These are phyloP conservation scores for Neurospora hispaniola DNA, from an alignment of 495 filamentous ascomycete species.

Conservation along the genomic window DNA sequence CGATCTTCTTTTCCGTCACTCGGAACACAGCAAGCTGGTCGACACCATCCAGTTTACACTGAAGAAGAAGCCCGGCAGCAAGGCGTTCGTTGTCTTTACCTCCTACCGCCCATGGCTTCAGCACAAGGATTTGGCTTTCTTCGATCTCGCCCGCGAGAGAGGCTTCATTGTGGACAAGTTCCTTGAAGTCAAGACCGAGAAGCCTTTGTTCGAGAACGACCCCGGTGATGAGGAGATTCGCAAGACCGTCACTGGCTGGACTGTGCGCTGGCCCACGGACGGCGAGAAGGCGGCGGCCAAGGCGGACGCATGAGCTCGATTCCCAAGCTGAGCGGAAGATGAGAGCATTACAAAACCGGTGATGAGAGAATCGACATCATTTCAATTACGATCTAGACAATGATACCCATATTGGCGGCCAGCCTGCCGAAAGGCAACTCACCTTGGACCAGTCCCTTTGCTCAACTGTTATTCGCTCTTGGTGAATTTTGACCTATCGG, in stretches of 20 bases:
- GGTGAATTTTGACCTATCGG: no score
- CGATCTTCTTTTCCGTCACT: constrained; percentile 82
- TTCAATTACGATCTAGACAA: background rate
- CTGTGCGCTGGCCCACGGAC: constrained; percentile 41
- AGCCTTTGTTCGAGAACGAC: constrained; percentile 82
- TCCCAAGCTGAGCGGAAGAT: background rate
- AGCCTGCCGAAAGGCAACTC: background rate
- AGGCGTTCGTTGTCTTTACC: constrained; percentile 82
- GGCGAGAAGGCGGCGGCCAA: constrained; percentile 7
- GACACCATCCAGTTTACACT: constrained; percentile 56
- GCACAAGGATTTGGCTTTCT: constrained; percentile 75
- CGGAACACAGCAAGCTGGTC: constrained; percentile 68
- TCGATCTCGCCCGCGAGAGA: constrained; percentile 54
- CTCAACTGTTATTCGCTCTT: background rate
- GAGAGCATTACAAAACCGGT: background rate
- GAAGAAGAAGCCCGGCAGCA: constrained; percentile 39
- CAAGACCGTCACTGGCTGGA: constrained; percentile 74
- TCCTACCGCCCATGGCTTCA: constrained; percentile 86
- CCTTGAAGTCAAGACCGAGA: constrained; percentile 68
- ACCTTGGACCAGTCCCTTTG: background rate
- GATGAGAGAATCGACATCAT: background rate
- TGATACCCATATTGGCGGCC: background rate
- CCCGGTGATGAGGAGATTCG: constrained; percentile 65
- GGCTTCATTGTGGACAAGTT: constrained; percentile 70
- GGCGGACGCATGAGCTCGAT: background rate